Evolutionary conservation across 2,329 filamentous ascomycete species (phyloP).

Genomic region (Ambrosiella cleistominuta): DNA sequence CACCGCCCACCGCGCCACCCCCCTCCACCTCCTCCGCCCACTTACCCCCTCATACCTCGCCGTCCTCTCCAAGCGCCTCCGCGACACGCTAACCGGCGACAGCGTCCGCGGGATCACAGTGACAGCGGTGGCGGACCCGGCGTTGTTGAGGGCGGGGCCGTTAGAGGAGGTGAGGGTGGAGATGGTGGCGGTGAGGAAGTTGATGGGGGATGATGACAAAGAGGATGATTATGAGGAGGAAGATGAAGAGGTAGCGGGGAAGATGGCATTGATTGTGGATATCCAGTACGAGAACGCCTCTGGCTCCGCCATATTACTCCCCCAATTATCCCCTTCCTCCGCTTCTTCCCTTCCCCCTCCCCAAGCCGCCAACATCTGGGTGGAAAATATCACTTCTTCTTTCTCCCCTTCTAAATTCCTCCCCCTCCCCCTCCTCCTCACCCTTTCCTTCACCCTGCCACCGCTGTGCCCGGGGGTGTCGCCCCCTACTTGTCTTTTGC

Average conservation of each 20-base stretch:
- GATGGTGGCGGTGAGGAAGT: constrained; percentile 22
- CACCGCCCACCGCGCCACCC: constrained; percentile 37
- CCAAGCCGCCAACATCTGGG: neutral
- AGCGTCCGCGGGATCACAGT: constrained; percentile 43
- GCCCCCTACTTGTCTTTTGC: constrained; percentile 18
- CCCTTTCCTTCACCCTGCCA: constrained; percentile 32
- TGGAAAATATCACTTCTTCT: constrained; percentile 4
- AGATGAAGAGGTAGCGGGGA: neutral
- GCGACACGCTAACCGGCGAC: constrained; percentile 39
- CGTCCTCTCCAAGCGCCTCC: constrained; percentile 29
- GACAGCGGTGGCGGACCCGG: constrained; percentile 23
- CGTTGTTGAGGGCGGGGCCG: constrained; percentile 24
- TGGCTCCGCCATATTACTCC: constrained; percentile 34
- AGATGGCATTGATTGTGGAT: constrained; percentile 24
- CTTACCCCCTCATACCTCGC: constrained; percentile 25
- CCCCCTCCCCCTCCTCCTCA: constrained; percentile 32
- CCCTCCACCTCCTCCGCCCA: constrained; percentile 23
- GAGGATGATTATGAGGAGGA: constrained; percentile 7
- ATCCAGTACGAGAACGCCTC: constrained; percentile 35
- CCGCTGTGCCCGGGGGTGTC: constrained; percentile 20
- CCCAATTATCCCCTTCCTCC: constrained; percentile 14
- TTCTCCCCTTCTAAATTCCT: constrained; percentile 22
- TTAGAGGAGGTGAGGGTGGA: constrained; percentile 31
- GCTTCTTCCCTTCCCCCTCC: neutral
- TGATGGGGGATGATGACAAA: constrained; percentile 1